Evolutionary conservation across 1,284 basidiomycete species (phyloP).

Genomic region (Phlebopus sp.): DNA sequence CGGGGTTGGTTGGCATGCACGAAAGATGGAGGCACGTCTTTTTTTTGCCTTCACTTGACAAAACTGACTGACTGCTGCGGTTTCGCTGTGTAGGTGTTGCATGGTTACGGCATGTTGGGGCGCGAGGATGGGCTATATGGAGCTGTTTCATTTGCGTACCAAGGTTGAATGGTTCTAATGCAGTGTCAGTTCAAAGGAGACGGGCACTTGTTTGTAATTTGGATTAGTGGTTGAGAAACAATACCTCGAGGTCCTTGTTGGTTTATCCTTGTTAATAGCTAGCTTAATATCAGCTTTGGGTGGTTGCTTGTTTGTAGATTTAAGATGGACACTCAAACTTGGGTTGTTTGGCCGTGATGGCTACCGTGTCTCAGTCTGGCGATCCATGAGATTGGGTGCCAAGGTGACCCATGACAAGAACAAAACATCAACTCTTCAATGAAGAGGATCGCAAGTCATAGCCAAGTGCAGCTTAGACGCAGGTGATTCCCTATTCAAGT

Average conservation of each 20-base stretch:
- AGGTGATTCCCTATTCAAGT: too few species aligned
- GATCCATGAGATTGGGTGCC: not conserved
- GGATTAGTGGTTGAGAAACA: too few species aligned
- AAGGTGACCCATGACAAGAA: not conserved
- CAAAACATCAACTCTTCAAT: too few species aligned
- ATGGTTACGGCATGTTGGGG: constrained; percentile 88
- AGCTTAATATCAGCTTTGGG: too few species aligned
- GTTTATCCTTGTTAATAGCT: too few species aligned
- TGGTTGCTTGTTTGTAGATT: too few species aligned
- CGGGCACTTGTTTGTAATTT: not conserved
- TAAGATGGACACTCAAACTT: too few species aligned
- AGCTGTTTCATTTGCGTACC: constrained; percentile 89
- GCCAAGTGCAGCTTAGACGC: not conserved
- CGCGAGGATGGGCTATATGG: constrained; percentile 92
- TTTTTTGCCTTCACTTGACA: not conserved
- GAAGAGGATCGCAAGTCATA: not conserved
- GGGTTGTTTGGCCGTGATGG: not conserved
- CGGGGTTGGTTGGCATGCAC: constrained; percentile 91
- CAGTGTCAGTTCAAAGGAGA: not conserved
- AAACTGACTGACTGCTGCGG: not conserved
- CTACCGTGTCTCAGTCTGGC: not conserved
- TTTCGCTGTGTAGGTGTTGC: constrained; percentile 53
- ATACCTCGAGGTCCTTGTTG: too few species aligned
- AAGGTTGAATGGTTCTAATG: constrained; percentile 49
- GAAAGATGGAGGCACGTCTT: constrained; percentile 90